Evolutionary conservation across 192 early-diverging fungal genomes (phyloP).

Genomic region (Oehlia diaphana): DNA sequence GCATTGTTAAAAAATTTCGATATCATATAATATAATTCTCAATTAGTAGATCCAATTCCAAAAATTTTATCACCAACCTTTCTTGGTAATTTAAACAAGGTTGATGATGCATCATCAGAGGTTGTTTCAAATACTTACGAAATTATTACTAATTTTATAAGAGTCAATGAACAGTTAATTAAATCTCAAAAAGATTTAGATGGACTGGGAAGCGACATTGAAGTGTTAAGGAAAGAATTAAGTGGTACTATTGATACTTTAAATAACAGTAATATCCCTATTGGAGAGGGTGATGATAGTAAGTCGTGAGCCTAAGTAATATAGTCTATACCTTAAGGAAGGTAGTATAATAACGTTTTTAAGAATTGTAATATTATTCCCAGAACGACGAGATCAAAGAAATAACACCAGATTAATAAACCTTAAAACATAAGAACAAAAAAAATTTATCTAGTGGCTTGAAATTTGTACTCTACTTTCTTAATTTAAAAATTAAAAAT

Average conservation of each 20-base stretch:
- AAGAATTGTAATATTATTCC: too few relatives aligned
- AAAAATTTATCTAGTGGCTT: too few relatives aligned
- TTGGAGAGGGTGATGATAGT: neutral
- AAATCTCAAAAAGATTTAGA: neutral
- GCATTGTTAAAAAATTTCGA: neutral
- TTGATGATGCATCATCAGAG: neutral
- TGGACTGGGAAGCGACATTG: constrained; percentile 6
- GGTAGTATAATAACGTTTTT: too few relatives aligned
- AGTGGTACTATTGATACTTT: neutral
- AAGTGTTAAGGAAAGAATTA: constrained; percentile 9
- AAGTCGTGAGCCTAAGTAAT: neutral
- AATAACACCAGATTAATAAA: too few relatives aligned
- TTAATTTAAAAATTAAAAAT: too few relatives aligned
- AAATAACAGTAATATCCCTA: neutral
- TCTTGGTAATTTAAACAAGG: neutral
- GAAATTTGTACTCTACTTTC: too few relatives aligned
- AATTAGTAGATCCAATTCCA: neutral
- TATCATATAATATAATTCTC: neutral
- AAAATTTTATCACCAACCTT: neutral
- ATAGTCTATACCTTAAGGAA: too few relatives aligned
- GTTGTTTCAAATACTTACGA: neutral
- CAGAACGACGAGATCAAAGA: too few relatives aligned
- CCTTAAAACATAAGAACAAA: too few relatives aligned
- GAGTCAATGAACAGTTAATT: neutral
- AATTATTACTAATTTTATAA: constrained; percentile 8